Percentiles rank a stretch among this genome's conserved stretches.
Evolutionary conservation across 2,329 filamentous ascomycete genomes (phyloP).

Genomic region (Sphaceloma murrayae): DNA sequence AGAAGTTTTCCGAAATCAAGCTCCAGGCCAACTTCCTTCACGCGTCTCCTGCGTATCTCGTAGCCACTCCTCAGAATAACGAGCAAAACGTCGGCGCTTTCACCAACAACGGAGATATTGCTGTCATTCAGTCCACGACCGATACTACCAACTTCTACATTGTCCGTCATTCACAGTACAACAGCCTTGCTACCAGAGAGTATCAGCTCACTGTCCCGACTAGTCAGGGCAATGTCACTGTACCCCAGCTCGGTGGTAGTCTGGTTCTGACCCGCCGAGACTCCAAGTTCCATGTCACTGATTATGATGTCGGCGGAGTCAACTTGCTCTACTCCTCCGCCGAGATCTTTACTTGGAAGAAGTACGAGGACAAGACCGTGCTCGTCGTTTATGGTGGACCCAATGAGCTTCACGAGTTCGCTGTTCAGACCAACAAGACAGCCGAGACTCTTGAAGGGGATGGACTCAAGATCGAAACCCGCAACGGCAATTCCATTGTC

Average conservation of each 20-base stretch:
- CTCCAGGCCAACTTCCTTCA: conserved; percentile 66
- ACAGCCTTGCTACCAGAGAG: conserved; percentile 44
- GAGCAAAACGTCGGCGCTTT: conserved; percentile 42
- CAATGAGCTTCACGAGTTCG: conserved; percentile 55
- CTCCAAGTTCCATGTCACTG: conserved; percentile 57
- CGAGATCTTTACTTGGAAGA: conserved; percentile 62
- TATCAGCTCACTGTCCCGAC: conserved; percentile 58
- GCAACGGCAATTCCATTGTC: conserved; percentile 38
- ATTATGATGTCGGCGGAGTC: conserved; percentile 53
- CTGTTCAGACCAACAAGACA: conserved; percentile 33
- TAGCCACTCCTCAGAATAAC: conserved; percentile 45
- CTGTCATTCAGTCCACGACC: conserved; percentile 29
- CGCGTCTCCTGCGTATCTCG: conserved; percentile 60
- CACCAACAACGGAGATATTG: conserved; percentile 24
- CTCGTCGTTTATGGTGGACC: conserved; percentile 55
- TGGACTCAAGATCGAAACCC: conserved; percentile 29
- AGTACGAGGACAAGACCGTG: conserved; percentile 45
- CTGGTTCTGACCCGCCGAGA: conserved; percentile 54
- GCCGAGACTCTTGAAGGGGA: conserved; percentile 35
- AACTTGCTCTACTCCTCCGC: conserved; percentile 58
- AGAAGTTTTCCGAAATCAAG: conserved; percentile 74
- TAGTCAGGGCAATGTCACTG: conserved; percentile 45
- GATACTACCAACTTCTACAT: conserved; percentile 54
- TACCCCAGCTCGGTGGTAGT: conserved; percentile 50
- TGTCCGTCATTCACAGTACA: conserved; percentile 53